Base-by-base conservation (phyloP, 2,329 filamentous ascomycete genomes). In the Podosphaera leucotricha region DNA sequence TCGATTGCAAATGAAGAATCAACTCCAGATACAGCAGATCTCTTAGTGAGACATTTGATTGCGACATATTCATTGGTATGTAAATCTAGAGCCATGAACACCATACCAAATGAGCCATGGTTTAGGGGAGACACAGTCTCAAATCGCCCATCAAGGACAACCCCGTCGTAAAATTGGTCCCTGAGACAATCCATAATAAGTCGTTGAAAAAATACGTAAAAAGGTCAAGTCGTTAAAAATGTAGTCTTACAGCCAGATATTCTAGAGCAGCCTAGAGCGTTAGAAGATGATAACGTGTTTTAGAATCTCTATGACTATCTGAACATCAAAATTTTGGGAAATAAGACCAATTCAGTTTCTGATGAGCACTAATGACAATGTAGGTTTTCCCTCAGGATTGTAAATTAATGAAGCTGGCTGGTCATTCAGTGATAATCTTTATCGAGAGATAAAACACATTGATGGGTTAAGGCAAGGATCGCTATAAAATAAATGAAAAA, bases 21-120 rank as follows among this genome's bases (percentile, higher is more conserved):
- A 30, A 53, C 53, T 30, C 53, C 53, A 30, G 75, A 74, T 48
- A 69, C 66, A 40, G 79, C 74, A 8, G 71, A 67, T 54, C 73
- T 71, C 70, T 95, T 98, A 57, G 84, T 85, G 61, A 95, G 66
- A 62, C 87, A 94, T 66, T 98, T 98, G 71, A 98, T 81, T 49
- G 90, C 90, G 53, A 98, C 90, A 47, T 75, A 71, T 47, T 90
- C 69, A 53, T 77, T 73, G 48, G 81, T 92, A 50, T 68, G 60
- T 51, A 77, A 67, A 60, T 98, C 85, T 60, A 71, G 79, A 47
- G 87, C 90, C 64, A 85, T 77, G 64, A 94, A 94, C 55, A 98
- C 90, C 83, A 95, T 92, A 59, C 90, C 90, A 59, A 95, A 98
- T 45, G 90, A 95, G 54, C 90, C 90, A 71, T 94, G 85, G 60